Percentiles rank a stretch among this genome's conserved stretches.
Conservation (phyloP, 441 rosid species). For the Adansonia madagascariensis region DNA sequence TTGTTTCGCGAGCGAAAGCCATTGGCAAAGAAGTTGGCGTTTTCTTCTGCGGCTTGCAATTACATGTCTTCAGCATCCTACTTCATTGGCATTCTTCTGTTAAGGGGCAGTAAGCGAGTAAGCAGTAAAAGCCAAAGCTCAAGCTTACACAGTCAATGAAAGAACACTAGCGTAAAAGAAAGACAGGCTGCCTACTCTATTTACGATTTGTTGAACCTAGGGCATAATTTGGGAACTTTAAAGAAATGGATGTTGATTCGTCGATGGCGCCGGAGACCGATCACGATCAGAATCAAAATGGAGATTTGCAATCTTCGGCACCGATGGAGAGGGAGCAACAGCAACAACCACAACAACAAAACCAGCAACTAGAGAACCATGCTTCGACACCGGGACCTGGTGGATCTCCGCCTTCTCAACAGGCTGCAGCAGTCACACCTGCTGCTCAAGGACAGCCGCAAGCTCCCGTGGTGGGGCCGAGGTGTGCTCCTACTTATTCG, state of each 20-base stretch:
- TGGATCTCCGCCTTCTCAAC: constrained; percentile 50
- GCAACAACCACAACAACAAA: constrained; percentile 29
- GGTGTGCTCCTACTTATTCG: constrained; percentile 88
- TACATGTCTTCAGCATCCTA: neutral
- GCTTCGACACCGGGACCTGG: constrained; percentile 27
- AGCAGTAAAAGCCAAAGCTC: neutral
- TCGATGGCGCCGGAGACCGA: constrained; percentile 69
- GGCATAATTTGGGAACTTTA: constrained; percentile 32
- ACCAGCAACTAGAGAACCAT: constrained; percentile 34
- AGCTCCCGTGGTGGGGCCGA: constrained; percentile 70
- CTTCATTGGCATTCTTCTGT: constrained; percentile 9
- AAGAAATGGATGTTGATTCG: constrained; percentile 77
- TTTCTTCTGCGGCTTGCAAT: neutral
- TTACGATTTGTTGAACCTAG: constrained; percentile 42
- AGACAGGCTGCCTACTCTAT: neutral
- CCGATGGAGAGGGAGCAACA: constrained; percentile 62
- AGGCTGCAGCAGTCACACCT: constrained; percentile 22
- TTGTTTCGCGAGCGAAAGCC: constrained; percentile 15
- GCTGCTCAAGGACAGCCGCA: constrained; percentile 50
- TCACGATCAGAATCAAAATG: constrained; percentile 52
- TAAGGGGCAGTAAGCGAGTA: neutral
- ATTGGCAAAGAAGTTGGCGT: neutral
- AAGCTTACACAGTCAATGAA: neutral
- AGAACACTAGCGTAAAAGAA: constrained; percentile 8
- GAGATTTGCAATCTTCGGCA: constrained; percentile 35